A percentile compares a stretch with the other conserved stretches of the same genome.
Conservation (phyloP, 805 yeast genomes). For the Candida boidinii region DNA sequence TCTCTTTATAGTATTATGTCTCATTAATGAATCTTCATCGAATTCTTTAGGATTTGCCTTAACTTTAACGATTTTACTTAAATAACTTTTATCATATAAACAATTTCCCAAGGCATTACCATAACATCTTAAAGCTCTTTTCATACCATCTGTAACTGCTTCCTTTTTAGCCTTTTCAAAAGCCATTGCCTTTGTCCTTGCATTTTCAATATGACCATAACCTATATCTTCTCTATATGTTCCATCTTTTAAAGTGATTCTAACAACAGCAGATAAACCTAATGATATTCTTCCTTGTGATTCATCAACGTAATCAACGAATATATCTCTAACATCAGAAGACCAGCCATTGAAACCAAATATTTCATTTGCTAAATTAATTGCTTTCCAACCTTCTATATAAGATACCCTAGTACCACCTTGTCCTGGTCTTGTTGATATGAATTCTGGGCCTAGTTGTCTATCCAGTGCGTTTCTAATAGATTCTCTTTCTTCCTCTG, state of each 20-base stretch:
- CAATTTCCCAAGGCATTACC: slow-evolving; percentile 80
- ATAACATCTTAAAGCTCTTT: slow-evolving; percentile 70
- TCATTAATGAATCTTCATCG: slow-evolving; percentile 22
- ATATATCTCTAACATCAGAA: slow-evolving; percentile 57
- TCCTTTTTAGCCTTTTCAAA: slow-evolving; percentile 77
- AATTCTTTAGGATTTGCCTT: slow-evolving; percentile 21
- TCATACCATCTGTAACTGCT: slow-evolving; percentile 78
- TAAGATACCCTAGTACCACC: slow-evolving; percentile 64
- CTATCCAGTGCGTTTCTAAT: slow-evolving; percentile 23
- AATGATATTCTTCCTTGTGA: slow-evolving; percentile 48
- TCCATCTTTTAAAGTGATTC: slow-evolving; percentile 73
- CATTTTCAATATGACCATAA: slow-evolving; percentile 64
- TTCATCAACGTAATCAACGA: slow-evolving; percentile 65
- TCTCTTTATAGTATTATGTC: slow-evolving; percentile 23
- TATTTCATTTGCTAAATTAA: slow-evolving; percentile 70
- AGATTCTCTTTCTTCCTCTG: slow-evolving; percentile 17
- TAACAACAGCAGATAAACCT: slow-evolving; percentile 64
- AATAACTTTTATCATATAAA: slow-evolving; percentile 65
- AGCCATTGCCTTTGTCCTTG: slow-evolving; percentile 62
- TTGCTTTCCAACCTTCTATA: slow-evolving; percentile 79
- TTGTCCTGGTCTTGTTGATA: slow-evolving; percentile 68
- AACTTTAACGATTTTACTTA: slow-evolving; percentile 40
- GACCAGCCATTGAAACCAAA: slow-evolving; percentile 84
- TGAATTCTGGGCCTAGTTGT: slow-evolving; percentile 67
- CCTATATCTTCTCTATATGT: slow-evolving; percentile 76